Percentiles rank a stretch among this genome's conserved stretches.
Conservation (phyloP, 1,284 basidiomycete species). For the Marasmius tenuissimus region DNA sequence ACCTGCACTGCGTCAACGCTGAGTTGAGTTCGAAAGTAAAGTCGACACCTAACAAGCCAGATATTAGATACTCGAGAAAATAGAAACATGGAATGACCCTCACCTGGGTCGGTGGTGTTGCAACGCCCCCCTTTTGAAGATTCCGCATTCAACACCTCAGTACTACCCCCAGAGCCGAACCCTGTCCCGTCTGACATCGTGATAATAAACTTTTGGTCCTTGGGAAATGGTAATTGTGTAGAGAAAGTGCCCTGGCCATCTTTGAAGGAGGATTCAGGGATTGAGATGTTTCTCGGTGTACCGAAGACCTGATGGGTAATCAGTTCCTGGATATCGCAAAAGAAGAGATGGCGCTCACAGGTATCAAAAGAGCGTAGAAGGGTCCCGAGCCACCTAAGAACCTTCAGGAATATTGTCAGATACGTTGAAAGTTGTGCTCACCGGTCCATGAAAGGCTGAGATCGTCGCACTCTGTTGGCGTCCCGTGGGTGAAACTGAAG, state of each 20-base stretch:
- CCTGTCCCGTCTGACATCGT: conserved; percentile 74
- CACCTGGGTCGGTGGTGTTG: conserved; percentile 47
- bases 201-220: conserved; percentile 45
- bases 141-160: conserved; percentile 50
- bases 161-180: conserved; percentile 64
- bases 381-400: conserved; percentile 60
- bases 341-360: conserved; percentile 43
- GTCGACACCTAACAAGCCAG: conserved; percentile 27
- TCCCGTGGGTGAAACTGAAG: conserved; percentile 52
- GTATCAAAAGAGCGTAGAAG: conserved; percentile 55
- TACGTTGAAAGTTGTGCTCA: conserved; percentile 27
- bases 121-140: conserved; percentile 49
- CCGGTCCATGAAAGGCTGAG: conserved; percentile 64
- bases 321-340: conserved; percentile 5
- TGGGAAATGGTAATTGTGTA: conserved; percentile 42
- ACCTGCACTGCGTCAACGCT: conserved; percentile 67
- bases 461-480: conserved; percentile 60
- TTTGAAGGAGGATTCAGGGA: conserved; percentile 55
- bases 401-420: conserved; percentile 10
- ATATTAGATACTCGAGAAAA: conserved; percentile 1
- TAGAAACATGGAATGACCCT: conserved; percentile 14
- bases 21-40: conserved; percentile 53
- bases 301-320: conserved; percentile 34
- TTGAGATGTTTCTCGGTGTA: conserved; percentile 50
- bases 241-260: conserved; percentile 57